Evolutionary conservation across 805 yeast genomes (phyloP).

Genomic region (Wickerhamiella allomyrinae): DNA sequence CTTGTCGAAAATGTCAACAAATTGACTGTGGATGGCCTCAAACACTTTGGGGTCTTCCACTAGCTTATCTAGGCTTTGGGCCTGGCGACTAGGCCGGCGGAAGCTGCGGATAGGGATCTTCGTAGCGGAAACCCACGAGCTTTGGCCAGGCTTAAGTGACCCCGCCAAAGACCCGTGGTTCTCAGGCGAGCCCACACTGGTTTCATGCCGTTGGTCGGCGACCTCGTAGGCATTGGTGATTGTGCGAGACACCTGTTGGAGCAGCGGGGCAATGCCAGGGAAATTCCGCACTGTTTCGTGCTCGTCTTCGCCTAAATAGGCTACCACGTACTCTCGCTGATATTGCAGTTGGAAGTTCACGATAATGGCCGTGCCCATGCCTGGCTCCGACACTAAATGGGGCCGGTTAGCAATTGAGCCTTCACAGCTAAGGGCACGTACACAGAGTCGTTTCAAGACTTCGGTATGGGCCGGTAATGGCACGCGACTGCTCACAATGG

Average conservation of each 20-base stretch:
- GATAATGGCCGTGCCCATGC: neutral
- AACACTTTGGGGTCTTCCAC: neutral
- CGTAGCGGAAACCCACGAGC: neutral
- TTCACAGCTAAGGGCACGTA: neutral
- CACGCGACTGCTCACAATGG: neutral
- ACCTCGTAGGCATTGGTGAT: neutral
- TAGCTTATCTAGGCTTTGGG: neutral
- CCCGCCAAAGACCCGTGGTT: neutral
- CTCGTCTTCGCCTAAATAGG: neutral
- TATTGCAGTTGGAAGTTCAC: neutral
- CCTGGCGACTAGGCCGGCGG: neutral
- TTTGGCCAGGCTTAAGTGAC: neutral
- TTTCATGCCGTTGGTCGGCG: neutral
- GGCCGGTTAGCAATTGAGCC: neutral
- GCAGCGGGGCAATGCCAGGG: neutral
- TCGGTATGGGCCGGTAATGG: neutral
- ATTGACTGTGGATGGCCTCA: neutral
- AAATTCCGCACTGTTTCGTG: neutral
- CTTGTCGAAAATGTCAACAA: too few relatives aligned
- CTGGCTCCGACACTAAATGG: neutral
- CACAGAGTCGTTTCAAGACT: neutral
- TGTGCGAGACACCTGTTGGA: neutral
- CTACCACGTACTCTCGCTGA: neutral
- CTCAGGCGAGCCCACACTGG: too few relatives aligned
- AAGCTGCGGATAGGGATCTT: neutral